Conservation (phyloP, 345 rosid genomes). For the Eucalyptus cloeziana region DNA sequence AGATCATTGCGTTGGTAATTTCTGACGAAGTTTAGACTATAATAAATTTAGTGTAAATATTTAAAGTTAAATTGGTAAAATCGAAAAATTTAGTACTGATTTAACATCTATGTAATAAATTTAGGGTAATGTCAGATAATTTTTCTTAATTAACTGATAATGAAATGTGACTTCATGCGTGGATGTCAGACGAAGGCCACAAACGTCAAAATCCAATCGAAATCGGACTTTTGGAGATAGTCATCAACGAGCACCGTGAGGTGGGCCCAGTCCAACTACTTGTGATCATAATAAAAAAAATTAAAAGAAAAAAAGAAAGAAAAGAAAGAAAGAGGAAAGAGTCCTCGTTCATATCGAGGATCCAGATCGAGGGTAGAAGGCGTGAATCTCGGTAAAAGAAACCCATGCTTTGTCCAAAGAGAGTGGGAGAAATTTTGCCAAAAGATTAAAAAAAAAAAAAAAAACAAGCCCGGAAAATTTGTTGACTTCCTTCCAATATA, state of each 20-base stretch:
- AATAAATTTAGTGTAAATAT: neutral
- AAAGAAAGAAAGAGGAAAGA: neutral
- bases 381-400: neutral
- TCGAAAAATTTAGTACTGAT: neutral
- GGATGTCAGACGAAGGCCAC: neutral
- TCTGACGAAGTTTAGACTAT: fast-evolving
- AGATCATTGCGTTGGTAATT: fast-evolving
- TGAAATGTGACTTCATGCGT: neutral
- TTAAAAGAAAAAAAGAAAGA: no score
- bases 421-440: neutral
- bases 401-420: neutral
- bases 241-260: neutral
- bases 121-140: fast-evolving
- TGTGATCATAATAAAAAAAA: neutral
- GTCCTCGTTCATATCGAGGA: neutral
- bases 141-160: neutral
- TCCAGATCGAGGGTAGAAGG: neutral
- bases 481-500: neutral
- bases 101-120: neutral
- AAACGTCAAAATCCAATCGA: neutral
- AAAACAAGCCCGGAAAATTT: no score
- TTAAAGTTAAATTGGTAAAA: fast-evolving
- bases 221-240: neutral
- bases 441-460: no score
- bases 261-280: neutral